These are phyloP conservation scores for Raphanus raphanistrum DNA, from an alignment of 345 rosid genomes.

Conservation along the genomic window DNA sequence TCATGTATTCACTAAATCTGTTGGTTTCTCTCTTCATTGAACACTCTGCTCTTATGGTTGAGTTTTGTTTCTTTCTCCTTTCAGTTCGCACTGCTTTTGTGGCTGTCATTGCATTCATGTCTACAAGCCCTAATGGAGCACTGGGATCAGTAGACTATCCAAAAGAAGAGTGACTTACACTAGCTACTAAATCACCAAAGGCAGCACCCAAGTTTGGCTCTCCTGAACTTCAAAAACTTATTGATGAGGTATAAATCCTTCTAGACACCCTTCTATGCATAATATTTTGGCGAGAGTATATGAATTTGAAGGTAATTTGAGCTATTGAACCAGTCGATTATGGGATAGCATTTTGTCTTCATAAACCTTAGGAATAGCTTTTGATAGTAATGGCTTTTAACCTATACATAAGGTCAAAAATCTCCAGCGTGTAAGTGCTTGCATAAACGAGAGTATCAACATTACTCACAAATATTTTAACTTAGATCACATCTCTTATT, in stretches of 20 bases:
- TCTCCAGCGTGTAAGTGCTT: background rate
- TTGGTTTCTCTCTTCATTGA: too few species aligned
- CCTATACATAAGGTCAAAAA: background rate
- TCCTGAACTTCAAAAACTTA: constrained; percentile 78
- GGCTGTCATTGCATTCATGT: too few species aligned
- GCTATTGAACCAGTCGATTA: background rate
- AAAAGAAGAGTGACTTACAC: constrained; percentile 73
- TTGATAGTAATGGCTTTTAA: background rate
- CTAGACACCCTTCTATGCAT: background rate
- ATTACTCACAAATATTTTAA: too few species aligned
- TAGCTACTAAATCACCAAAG: constrained; percentile 87
- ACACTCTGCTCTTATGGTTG: background rate
- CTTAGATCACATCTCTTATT: background rate
- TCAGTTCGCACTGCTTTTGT: too few species aligned
- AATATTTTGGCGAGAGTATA: background rate
- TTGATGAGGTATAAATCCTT: constrained; percentile 62
- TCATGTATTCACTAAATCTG: too few species aligned
- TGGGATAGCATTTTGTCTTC: background rate
- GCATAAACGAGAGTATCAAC: background rate
- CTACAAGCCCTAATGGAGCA: constrained; percentile 47
- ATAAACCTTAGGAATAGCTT: background rate
- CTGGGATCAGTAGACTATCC: constrained; percentile 89
- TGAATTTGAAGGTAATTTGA: background rate
- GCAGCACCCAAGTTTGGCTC: constrained; percentile 71
- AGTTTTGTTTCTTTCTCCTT: constrained; percentile 23